phyloP scores from a whole-genome alignment of 768 basidiomycete genomes.

The Chlorophyllum brunneum region DNA sequence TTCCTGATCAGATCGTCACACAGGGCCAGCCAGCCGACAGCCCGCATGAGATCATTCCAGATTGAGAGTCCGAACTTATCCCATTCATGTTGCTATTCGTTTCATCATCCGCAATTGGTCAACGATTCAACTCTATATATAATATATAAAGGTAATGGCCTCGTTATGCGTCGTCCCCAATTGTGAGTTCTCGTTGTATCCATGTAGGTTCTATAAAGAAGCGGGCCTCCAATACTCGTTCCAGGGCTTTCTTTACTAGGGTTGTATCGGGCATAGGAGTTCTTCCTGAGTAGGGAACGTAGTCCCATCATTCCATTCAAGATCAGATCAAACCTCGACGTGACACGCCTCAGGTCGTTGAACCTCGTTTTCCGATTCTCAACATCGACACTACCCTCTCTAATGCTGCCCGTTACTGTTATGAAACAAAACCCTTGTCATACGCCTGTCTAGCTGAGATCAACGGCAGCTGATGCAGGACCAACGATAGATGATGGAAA shows the following conservation, averaged over 20 bases:
- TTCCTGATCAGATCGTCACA: slow-evolving; percentile 15
- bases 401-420: too few relatives aligned
- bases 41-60: slow-evolving; percentile 9
- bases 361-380: too few relatives aligned
- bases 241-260: background rate
- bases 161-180: background rate
- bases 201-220: background rate
- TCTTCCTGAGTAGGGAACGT: background rate
- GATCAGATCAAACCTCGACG: slow-evolving; percentile 11
- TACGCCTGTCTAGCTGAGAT: too few relatives aligned
- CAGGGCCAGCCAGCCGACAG: slow-evolving; percentile 5
- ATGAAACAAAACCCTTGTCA: too few relatives aligned
- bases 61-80: slow-evolving; percentile 10
- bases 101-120: background rate
- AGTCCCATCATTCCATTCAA: slow-evolving; percentile 4
- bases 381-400: too few relatives aligned
- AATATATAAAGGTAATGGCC: too few relatives aligned
- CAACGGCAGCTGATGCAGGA: too few relatives aligned
- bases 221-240: background rate
- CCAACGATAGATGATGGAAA: too few relatives aligned
- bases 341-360: background rate
- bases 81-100: background rate
- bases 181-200: background rate
- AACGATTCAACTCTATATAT: background rate
- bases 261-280: background rate